These are phyloP conservation scores for Ophiostoma sp. DNA, from an alignment of 2,329 filamentous ascomycete genomes.

Conservation along the genomic window DNA sequence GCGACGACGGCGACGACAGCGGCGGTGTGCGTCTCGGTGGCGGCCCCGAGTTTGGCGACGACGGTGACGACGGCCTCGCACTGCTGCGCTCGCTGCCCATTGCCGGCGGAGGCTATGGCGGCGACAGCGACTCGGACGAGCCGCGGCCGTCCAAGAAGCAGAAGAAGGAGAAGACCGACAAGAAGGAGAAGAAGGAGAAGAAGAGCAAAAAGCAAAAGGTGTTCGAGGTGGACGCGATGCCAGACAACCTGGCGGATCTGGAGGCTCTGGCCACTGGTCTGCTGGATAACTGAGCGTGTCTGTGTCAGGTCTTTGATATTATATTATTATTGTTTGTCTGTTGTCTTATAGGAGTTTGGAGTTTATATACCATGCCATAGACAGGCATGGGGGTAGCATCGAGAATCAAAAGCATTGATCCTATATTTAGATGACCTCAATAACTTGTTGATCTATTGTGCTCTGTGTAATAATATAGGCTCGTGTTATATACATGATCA, in stretches of 20 bases:
- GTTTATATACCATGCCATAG: neutral
- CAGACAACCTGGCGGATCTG: constrained; percentile 72
- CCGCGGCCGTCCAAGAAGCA: constrained; percentile 53
- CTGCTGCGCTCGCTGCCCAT: constrained; percentile 54
- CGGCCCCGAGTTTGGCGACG: constrained; percentile 34
- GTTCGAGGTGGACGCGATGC: constrained; percentile 60
- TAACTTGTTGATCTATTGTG: neutral
- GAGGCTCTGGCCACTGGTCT: constrained; percentile 71
- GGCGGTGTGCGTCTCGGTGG: constrained; percentile 31
- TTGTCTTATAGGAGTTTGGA: neutral
- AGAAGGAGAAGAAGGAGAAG: constrained; percentile 39
- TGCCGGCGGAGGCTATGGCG: constrained; percentile 34
- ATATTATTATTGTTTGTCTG: neutral
- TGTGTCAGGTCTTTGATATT: neutral
- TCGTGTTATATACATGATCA: neutral
- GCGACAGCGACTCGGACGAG: constrained; percentile 26
- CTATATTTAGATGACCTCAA: neutral
- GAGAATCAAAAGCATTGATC: constrained; percentile 12
- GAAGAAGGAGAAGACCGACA: constrained; percentile 58
- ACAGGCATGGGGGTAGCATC: neutral
- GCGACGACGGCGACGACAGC: constrained; percentile 31
- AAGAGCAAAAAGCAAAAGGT: constrained; percentile 48
- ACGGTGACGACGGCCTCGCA: constrained; percentile 51
- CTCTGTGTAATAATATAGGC: neutral
- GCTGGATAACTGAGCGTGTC: constrained; percentile 44